phyloP scores from a whole-genome alignment of 2,329 filamentous ascomycete species.

The Sporothrix luriei region DNA sequence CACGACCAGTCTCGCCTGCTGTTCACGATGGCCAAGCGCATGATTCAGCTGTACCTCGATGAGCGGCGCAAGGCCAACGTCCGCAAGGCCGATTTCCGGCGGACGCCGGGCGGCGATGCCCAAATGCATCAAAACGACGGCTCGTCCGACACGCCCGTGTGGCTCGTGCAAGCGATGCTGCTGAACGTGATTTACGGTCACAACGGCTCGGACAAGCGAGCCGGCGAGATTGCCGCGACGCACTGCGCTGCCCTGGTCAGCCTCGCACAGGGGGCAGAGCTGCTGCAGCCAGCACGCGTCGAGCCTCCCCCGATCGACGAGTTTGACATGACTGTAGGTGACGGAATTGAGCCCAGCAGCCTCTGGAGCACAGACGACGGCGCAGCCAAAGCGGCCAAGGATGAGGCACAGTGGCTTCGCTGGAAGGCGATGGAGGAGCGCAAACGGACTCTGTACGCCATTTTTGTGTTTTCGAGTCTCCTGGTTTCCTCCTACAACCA shows the following conservation, averaged over 20 bases:
- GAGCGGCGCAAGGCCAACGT: slow-evolving; percentile 86
- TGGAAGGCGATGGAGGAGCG: slow-evolving; percentile 91
- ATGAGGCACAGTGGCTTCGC: slow-evolving; percentile 77
- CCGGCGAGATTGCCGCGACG: slow-evolving; percentile 87
- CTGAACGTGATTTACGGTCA: slow-evolving; percentile 95
- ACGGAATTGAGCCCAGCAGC: slow-evolving; percentile 50
- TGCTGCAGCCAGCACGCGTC: slow-evolving; percentile 55
- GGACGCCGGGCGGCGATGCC: slow-evolving; percentile 51
- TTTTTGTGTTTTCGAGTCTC: slow-evolving; percentile 89
- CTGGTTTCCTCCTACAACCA: slow-evolving; percentile 93
- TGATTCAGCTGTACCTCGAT: slow-evolving; percentile 91
- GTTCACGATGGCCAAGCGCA: slow-evolving; percentile 91
- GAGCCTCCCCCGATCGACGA: slow-evolving; percentile 48
- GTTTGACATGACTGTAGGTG: slow-evolving; percentile 59
- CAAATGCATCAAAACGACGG: slow-evolving; percentile 52
- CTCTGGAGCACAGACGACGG: slow-evolving; percentile 47
- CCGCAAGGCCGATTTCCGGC: slow-evolving; percentile 61
- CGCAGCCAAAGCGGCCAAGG: slow-evolving; percentile 48
- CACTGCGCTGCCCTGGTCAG: slow-evolving; percentile 90
- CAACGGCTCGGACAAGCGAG: slow-evolving; percentile 88
- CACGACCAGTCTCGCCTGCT: slow-evolving; percentile 76
- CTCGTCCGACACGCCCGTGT: slow-evolving; percentile 77
- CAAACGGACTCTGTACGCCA: slow-evolving; percentile 87
- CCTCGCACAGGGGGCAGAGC: slow-evolving; percentile 83
- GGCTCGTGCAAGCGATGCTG: slow-evolving; percentile 96